Conservation (phyloP, 2,329 filamentous ascomycete species). For the Verruconis gallopava region DNA sequence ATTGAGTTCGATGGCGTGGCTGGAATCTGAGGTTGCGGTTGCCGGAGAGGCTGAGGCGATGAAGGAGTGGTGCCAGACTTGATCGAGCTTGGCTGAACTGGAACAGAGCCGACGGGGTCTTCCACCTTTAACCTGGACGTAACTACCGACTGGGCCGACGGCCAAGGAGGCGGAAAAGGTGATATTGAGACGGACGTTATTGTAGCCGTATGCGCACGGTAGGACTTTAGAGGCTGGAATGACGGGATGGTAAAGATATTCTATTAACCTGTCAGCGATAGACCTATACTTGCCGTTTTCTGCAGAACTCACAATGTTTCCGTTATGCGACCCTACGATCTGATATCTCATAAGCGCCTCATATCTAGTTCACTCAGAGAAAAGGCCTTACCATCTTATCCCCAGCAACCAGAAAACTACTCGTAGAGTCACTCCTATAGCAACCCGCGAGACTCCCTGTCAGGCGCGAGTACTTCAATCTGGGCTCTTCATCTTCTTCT, state of each 20-base stretch:
- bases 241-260: constrained; percentile 76
- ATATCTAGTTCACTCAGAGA: neutral
- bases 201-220: constrained; percentile 85
- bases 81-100: constrained; percentile 23
- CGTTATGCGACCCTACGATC: constrained; percentile 62
- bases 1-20: constrained; percentile 79
- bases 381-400: constrained; percentile 74
- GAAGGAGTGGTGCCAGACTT: constrained; percentile 23
- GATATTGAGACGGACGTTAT: constrained; percentile 85
- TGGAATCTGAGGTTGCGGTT: constrained; percentile 40
- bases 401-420: constrained; percentile 75
- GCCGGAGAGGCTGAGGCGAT: constrained; percentile 41
- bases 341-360: constrained; percentile 33
- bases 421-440: constrained; percentile 90
- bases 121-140: constrained; percentile 10
- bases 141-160: constrained; percentile 4
- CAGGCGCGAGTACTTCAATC: constrained; percentile 80
- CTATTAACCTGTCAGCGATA: constrained; percentile 35
- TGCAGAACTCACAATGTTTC: constrained; percentile 58
- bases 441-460: constrained; percentile 67
- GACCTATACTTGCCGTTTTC: too few relatives aligned
- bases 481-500: constrained; percentile 85
- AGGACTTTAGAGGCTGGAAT: constrained; percentile 70
- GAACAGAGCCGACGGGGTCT: constrained; percentile 24
- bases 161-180: constrained; percentile 56